Base-by-base conservation (phyloP, 495 filamentous ascomycete species). In the Apodospora peruviana region DNA sequence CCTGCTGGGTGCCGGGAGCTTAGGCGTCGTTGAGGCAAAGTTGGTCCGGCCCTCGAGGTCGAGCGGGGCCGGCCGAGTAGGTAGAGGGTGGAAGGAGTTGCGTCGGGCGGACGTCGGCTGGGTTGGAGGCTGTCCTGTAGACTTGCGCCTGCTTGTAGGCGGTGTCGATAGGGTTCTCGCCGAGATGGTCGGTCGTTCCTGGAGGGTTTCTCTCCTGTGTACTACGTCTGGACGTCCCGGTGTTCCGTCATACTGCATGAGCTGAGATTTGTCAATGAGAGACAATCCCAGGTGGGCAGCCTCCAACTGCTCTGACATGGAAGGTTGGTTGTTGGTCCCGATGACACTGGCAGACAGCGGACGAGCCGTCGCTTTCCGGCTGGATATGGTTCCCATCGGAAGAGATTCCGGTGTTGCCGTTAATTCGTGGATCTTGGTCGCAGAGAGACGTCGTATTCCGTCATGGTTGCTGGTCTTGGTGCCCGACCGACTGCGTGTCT, bases 341-440 rank as follows among this genome's bases (percentile, higher is more conserved):
- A 54, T 57, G n/a, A 65, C 39, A 18, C 62, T 38, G 8, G 71
- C 67, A 9, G 64, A 69, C 38, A 68, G 45, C 1, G 67, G 61
- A 29, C 61, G 58, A 19, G 68, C 65, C 20, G 54, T 38, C 2
- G 34, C 41, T 8, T 44, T 45, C 16, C 58, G 44, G 34, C 52
- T 45, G 3, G 60, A 49, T 7, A 72, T 58, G 14, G 66, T 39
- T 2, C 67, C 67, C 27, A 71, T 58, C 18, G 74, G 75, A 0
- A 79, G 57, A 16, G 71, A 77, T 37, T 78, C 72, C 17, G 77
- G 74, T 0, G 78, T 72, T 5, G 71, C 66, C 0, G 77, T 75
- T 34, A 83, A 57, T 34, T 76, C 75, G 25, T 76, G 66, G 25
- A 82, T 74, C 63, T 81, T 73, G 48, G 69, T 72, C 1, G 78